phyloP scores from a whole-genome alignment of 441 rosid genomes.

The Arabidopsis hybrid region DNA sequence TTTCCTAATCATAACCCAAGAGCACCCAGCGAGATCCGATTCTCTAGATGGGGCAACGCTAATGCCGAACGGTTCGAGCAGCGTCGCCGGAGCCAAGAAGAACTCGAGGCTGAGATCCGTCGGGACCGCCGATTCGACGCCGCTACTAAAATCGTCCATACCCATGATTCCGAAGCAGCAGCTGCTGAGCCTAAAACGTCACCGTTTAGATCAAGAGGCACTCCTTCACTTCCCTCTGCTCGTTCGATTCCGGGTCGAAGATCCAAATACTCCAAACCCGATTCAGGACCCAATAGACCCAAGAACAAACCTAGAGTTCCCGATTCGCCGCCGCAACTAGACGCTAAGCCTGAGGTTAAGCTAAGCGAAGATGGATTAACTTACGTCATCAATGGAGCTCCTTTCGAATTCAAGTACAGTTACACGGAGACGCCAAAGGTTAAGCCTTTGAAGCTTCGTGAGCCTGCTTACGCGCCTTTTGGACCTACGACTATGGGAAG shows the following conservation, averaged over 20 bases:
- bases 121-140: conserved; percentile 73
- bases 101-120: conserved; percentile 79
- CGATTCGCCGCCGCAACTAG: conserved; percentile 47
- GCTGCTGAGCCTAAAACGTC: conserved; percentile 40
- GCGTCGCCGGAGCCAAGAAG: conserved; percentile 66
- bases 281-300: conserved; percentile 53
- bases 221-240: conserved; percentile 74
- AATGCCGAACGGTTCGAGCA: conserved; percentile 70
- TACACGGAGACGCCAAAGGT: conserved; percentile 91
- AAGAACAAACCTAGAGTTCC: conserved; percentile 45
- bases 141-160: conserved; percentile 54
- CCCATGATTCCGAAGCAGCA: conserved; percentile 40
- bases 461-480: conserved; percentile 85
- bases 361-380: conserved; percentile 76
- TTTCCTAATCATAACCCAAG: conserved; percentile 44
- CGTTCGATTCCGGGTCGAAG: conserved; percentile 77
- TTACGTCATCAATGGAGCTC: conserved; percentile 84
- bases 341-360: conserved; percentile 59
- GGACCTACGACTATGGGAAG: conserved; percentile 83
- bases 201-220: conserved; percentile 67
- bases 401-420: conserved; percentile 96
- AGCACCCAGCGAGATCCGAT: conserved; percentile 57
- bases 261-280: conserved; percentile 79
- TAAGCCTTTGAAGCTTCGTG: conserved; percentile 79
- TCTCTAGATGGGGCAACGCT: conserved; percentile 88